These are phyloP conservation scores for Glomus cerebriforme DNA, from an alignment of 192 early-diverging fungal species.

Conservation along the genomic window DNA sequence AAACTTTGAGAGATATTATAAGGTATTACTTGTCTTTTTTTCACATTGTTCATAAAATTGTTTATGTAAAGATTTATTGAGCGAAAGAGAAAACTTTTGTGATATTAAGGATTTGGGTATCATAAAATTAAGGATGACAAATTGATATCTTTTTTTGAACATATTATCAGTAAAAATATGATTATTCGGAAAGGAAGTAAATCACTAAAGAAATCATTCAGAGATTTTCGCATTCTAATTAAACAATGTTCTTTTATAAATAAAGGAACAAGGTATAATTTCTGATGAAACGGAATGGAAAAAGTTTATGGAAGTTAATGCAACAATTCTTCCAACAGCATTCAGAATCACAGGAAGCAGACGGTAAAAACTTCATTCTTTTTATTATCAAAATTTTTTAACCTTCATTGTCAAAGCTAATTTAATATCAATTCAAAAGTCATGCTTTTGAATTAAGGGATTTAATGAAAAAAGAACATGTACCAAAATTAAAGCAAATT, in stretches of 20 bases:
- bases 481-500: constrained; percentile 50
- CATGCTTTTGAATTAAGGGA: constrained; percentile 72
- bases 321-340: constrained; percentile 79
- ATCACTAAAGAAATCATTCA: neutral
- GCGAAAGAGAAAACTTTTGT: too few species aligned
- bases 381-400: neutral
- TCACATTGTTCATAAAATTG: too few species aligned
- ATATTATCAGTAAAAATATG: neutral
- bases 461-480: constrained; percentile 61
- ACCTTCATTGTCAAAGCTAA: neutral
- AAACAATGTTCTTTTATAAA: neutral
- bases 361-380: constrained; percentile 46
- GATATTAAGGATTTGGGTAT: neutral
- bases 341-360: constrained; percentile 94
- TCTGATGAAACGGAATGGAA: constrained; percentile 79
- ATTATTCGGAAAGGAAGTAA: neutral
- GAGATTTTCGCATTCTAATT: neutral
- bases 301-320: constrained; percentile 69
- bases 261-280: constrained; percentile 71
- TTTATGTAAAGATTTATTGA: too few species aligned
- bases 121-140: neutral
- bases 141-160: neutral
- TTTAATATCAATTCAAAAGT: constrained; percentile 38
- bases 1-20: constrained; percentile 14
- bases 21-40: neutral